Percentiles rank a stretch among this genome's conserved stretches.
These are phyloP conservation scores for Diatrype stigma DNA, from an alignment of 2,329 filamentous ascomycete genomes.

Conservation along the genomic window DNA sequence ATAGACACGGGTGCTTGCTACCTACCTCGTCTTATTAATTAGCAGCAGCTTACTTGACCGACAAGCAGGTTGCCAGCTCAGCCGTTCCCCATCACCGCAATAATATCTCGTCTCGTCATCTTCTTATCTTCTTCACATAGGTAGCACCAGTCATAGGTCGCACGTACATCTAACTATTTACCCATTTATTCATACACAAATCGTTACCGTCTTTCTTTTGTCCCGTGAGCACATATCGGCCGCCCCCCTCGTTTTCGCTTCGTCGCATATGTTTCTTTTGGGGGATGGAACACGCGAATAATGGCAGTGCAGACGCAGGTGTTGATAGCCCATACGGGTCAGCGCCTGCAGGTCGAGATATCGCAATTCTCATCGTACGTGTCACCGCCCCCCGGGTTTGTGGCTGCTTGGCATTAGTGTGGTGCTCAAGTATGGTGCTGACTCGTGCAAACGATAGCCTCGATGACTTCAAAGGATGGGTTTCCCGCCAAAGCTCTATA, in stretches of 20 bases:
- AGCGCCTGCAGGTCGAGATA: constrained; percentile 75
- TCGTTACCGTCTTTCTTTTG: not conserved
- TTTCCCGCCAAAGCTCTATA: constrained; percentile 70
- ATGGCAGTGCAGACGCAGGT: constrained; percentile 82
- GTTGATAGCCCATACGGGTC: constrained; percentile 89
- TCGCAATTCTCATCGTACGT: constrained; percentile 70
- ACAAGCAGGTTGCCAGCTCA: too few relatives aligned
- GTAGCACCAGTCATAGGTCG: too few relatives aligned
- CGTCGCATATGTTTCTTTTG: constrained; percentile 12
- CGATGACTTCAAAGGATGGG: constrained; percentile 80
- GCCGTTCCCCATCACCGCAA: not conserved
- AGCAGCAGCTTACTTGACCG: too few relatives aligned
- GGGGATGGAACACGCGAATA: constrained; percentile 27
- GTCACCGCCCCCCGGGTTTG: constrained; percentile 14
- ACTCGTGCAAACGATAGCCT: constrained; percentile 47
- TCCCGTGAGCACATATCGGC: not conserved
- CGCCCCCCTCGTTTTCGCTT: not conserved
- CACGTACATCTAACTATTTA: not conserved
- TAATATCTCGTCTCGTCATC: not conserved
- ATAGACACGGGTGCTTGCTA: too few relatives aligned
- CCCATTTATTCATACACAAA: not conserved
- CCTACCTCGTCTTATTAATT: too few relatives aligned
- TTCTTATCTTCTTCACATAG: not conserved
- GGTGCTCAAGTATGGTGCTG: constrained; percentile 6
- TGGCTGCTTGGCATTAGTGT: constrained; percentile 2